Conservation (phyloP, 1,284 basidiomycete species). For the Boletus sp. region DNA sequence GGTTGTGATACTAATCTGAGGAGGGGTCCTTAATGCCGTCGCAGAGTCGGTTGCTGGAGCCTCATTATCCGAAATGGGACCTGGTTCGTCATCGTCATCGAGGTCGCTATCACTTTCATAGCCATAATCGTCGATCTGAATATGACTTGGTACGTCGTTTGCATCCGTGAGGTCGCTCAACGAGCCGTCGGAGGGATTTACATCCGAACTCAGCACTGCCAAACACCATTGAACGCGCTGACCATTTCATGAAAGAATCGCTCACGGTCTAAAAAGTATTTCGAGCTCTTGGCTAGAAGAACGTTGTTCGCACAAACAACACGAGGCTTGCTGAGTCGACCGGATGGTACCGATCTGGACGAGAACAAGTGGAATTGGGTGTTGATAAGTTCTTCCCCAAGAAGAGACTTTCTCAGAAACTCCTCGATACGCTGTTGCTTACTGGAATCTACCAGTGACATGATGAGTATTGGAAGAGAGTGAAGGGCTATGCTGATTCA, state of each 20-base stretch:
- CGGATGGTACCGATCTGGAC: slow-evolving; percentile 10
- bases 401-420: slow-evolving; percentile 26
- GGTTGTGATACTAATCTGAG: not conserved
- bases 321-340: slow-evolving; percentile 16
- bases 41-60: not conserved
- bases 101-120: slow-evolving; percentile 32
- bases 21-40: not conserved
- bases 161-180: slow-evolving; percentile 18
- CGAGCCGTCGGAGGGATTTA: slow-evolving; percentile 8
- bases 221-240: not conserved
- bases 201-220: slow-evolving; percentile 14
- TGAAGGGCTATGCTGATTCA: not conserved
- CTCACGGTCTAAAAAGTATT: slow-evolving; percentile 26
- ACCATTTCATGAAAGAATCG: not conserved
- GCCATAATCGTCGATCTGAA: slow-evolving; percentile 21
- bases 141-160: slow-evolving; percentile 10
- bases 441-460: not conserved
- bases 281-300: slow-evolving; percentile 21
- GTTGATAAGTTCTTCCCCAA: slow-evolving; percentile 28
- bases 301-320: slow-evolving; percentile 24
- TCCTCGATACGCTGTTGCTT: slow-evolving; percentile 15
- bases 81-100: slow-evolving; percentile 17
- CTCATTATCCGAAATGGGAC: not conserved
- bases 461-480: not conserved
- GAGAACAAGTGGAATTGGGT: slow-evolving; percentile 33